Conservation (phyloP, 768 basidiomycete genomes). For the Suillus alpinus region DNA sequence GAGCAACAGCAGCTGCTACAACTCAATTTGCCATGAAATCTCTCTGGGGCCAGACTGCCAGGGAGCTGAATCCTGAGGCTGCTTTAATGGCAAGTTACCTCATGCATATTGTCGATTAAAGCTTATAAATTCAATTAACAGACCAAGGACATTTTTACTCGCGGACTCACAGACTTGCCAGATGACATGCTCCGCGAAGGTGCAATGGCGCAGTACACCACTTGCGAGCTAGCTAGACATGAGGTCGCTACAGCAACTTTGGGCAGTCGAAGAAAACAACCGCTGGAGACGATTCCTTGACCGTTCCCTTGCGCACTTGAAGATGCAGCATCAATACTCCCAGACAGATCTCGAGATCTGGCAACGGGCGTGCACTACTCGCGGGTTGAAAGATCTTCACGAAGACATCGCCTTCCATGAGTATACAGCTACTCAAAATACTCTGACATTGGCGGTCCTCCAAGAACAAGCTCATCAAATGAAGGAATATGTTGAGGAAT, state of each 20-base stretch:
- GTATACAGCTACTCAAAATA: not conserved
- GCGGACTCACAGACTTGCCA: not conserved
- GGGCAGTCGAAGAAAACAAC: constrained; percentile 1
- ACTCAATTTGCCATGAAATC: not conserved
- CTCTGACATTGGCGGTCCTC: not conserved
- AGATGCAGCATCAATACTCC: not conserved
- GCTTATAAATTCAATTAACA: too few species aligned
- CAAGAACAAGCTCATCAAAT: not conserved
- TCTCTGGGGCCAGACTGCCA: not conserved
- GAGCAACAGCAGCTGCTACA: not conserved
- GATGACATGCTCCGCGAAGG: constrained; percentile 1
- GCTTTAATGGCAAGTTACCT: not conserved
- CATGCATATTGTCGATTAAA: too few species aligned
- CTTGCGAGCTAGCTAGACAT: not conserved
- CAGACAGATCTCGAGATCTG: not conserved
- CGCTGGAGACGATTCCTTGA: not conserved
- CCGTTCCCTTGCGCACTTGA: not conserved
- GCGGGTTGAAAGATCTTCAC: not conserved
- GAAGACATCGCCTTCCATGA: not conserved
- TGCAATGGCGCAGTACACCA: constrained; percentile 1
- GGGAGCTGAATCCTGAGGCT: not conserved
- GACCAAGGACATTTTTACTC: not conserved
- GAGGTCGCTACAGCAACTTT: not conserved
- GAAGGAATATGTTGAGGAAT: not conserved
- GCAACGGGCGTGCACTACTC: not conserved